Conservation (phyloP, 257 asterid genomes). For the Solanum tacnaense region DNA sequence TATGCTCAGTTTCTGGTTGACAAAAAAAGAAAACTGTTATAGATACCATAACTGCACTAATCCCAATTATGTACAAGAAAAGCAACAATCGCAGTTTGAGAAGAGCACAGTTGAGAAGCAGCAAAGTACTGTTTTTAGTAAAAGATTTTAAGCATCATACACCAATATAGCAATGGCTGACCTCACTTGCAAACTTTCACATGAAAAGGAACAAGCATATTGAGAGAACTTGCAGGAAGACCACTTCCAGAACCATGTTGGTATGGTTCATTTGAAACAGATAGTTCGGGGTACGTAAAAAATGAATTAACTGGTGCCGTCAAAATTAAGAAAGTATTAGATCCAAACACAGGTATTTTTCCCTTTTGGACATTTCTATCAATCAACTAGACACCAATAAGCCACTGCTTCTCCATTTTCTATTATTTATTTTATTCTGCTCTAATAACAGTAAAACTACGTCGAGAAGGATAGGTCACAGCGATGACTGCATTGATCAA, state of each 20-base stretch:
- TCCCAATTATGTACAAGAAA: neutral
- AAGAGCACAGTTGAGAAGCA: neutral
- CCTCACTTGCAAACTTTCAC: neutral
- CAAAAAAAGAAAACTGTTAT: neutral
- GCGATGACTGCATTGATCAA: neutral
- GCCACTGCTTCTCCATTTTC: neutral
- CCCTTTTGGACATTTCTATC: neutral
- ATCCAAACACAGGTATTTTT: neutral
- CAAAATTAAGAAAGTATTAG: neutral
- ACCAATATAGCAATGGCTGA: neutral
- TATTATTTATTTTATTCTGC: neutral
- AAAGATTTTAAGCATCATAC: neutral
- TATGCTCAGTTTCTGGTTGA: conserved; percentile 88
- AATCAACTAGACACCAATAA: neutral
- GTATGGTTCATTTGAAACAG: neutral
- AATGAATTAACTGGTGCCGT: neutral
- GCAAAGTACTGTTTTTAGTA: neutral
- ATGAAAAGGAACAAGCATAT: neutral
- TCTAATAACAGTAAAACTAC: neutral
- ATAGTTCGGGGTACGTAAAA: neutral
- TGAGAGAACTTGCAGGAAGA: neutral
- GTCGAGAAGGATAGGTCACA: neutral
- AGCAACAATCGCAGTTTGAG: neutral
- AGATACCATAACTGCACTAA: neutral
- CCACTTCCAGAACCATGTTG: neutral